phyloP scores from a whole-genome alignment of 164 flowering plant species.

The Stephania japonica region DNA sequence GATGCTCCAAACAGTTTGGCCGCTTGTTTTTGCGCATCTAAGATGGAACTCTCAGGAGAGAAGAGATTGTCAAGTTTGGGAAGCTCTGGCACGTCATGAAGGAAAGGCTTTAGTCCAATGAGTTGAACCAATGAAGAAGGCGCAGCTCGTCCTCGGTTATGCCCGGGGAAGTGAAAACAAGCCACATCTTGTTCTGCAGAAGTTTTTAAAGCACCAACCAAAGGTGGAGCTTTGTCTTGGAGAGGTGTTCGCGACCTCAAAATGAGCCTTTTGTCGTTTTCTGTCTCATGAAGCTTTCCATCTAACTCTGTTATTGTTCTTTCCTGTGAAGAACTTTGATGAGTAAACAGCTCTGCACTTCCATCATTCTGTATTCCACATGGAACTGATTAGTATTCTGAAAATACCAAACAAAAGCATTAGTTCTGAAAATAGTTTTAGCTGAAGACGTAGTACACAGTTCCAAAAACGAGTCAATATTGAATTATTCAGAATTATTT shows the following conservation, averaged over 20 bases:
- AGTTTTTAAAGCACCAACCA: slow-evolving; percentile 55
- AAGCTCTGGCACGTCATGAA: slow-evolving; percentile 47
- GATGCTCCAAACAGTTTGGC: slow-evolving; percentile 46
- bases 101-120: slow-evolving; percentile 34
- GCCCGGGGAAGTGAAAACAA: slow-evolving; percentile 80
- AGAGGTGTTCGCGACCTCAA: neutral
- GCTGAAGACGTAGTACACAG: too few relatives aligned
- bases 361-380: slow-evolving; percentile 6
- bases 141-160: slow-evolving; percentile 73
- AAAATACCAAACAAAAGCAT: neutral
- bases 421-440: too few relatives aligned
- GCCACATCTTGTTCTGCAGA: slow-evolving; percentile 57
- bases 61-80: slow-evolving; percentile 53
- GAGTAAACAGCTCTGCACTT: slow-evolving; percentile 9
- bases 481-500: too few relatives aligned
- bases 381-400: neutral
- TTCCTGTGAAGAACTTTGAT: slow-evolving; percentile 13
- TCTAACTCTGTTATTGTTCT: neutral
- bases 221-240: slow-evolving; percentile 32
- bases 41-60: slow-evolving; percentile 40
- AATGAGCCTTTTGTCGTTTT: neutral
- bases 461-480: too few relatives aligned
- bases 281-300: slow-evolving; percentile 2
- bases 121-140: slow-evolving; percentile 35
- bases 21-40: slow-evolving; percentile 45